Base-by-base conservation (phyloP, 768 basidiomycete species). In the Suillus occidentalis region DNA sequence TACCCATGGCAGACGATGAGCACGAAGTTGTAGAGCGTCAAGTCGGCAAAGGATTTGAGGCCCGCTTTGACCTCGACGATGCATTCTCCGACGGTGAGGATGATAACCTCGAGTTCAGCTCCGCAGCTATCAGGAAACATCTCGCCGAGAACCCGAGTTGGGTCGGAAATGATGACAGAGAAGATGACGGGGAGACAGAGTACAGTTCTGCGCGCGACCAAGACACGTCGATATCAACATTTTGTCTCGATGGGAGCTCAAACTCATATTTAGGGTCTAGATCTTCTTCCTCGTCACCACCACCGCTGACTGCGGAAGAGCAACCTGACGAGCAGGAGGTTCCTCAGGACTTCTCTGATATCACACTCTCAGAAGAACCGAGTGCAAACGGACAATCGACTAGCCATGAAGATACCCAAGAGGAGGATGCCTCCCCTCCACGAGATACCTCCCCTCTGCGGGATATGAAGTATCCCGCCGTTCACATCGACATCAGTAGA, bases 31-130 rank as follows among this genome's bases (percentile, higher is more conserved):
- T 74, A 39, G 63, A 75, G 43, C 67, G 75, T 2, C 68, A 73
- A 47, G 67, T 70, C 36, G 72, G 72, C 55, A 74, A 76, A 62
- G 68, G 70, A 13, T 47, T 72, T 4, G 67, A 70, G 31, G 3
- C 55, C 6, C 67, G 65, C n/a, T 75, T 83, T 61, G 76, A 82
- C 67, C 74, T 85, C 47, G 90, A 92, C 76, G 91, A 92, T 72
- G 87, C 89, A 16, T 92, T 92, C 75, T 82, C 83, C 1, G 87
- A 87, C 57, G 79, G 73, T 12, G 86, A 87, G 10, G 86, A 86
- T 64, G 76, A 79, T 9, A 71, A 75, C 2, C 80, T 83, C 72
- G 80, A 85, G 47, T 90, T 92, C 79, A 85, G 80, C 20, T 79
- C 86, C 4, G 84, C 84, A 52, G 79, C 81, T n/a, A 82, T 91